Evolutionary conservation across 257 asterid species (phyloP).

Genomic region (Nicotiana paniculata): DNA sequence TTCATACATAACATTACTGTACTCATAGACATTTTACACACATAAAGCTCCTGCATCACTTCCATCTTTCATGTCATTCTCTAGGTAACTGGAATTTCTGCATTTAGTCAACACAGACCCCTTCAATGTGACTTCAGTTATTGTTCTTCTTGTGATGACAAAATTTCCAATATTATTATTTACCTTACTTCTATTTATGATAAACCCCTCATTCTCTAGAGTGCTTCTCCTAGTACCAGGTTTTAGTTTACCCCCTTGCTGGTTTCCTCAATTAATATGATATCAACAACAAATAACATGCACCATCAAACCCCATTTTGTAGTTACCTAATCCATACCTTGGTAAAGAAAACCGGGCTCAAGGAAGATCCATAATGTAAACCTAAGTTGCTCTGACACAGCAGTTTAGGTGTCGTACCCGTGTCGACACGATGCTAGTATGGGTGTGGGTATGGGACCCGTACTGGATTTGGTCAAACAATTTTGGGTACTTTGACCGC

Average conservation of each 20-base stretch:
- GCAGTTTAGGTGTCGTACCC: too few species aligned
- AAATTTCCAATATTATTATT: not conserved
- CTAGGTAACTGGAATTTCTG: not conserved
- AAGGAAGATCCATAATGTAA: not conserved
- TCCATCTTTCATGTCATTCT: not conserved
- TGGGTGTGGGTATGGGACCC: too few species aligned
- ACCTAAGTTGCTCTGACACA: too few species aligned
- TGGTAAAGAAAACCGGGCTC: not conserved
- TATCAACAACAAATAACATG: not conserved
- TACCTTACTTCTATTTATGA: not conserved
- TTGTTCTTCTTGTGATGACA: not conserved
- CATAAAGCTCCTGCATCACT: not conserved
- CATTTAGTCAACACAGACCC: not conserved
- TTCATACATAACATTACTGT: not conserved
- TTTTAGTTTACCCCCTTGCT: not conserved
- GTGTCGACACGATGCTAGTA: too few species aligned
- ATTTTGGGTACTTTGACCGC: too few species aligned
- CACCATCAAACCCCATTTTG: not conserved
- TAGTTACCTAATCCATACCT: not conserved
- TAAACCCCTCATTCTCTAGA: not conserved
- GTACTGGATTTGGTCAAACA: too few species aligned
- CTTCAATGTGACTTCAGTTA: not conserved
- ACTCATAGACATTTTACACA: too few species aligned
- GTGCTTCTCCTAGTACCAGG: not conserved
- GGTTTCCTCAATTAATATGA: not conserved